Percentiles rank a stretch among this genome's conserved stretches.
Evolutionary conservation across 805 yeast species (phyloP).

Genomic region (Candida vartiovaarae): DNA sequence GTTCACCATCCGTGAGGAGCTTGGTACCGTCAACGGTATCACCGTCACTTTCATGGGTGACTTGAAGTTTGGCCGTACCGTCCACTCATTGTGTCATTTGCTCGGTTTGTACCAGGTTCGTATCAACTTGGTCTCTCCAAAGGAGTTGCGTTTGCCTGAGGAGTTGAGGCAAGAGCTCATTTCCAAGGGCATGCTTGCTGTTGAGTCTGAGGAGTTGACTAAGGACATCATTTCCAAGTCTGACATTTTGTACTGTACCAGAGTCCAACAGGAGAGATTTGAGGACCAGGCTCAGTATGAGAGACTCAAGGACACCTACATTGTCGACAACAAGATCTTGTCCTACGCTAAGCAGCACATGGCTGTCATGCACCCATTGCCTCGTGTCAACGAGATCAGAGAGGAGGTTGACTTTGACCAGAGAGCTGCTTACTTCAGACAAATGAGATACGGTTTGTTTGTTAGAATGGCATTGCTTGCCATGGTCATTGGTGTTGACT

Average conservation of each 20-base stretch:
- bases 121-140: slow-evolving; percentile 86
- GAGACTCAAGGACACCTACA: slow-evolving; percentile 82
- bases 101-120: slow-evolving; percentile 89
- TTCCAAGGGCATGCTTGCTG: slow-evolving; percentile 59
- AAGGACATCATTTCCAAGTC: slow-evolving; percentile 82
- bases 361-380: slow-evolving; percentile 99
- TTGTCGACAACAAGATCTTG: slow-evolving; percentile 87
- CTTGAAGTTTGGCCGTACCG: slow-evolving; percentile 96
- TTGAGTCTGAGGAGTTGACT: slow-evolving; percentile 72
- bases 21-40: slow-evolving; percentile 97
- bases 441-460: slow-evolving; percentile 96
- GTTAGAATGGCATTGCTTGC: slow-evolving; percentile 99
- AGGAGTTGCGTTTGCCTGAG: slow-evolving; percentile 78
- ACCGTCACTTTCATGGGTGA: slow-evolving; percentile 99
- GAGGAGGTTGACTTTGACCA: slow-evolving; percentile 99
- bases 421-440: slow-evolving; percentile 99
- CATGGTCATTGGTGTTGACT: slow-evolving; percentile 94
- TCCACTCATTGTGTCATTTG: slow-evolving; percentile 88
- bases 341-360: slow-evolving; percentile 94
- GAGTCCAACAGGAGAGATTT: slow-evolving; percentile 97
- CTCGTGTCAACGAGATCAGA: slow-evolving; percentile 92
- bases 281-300: slow-evolving; percentile 67
- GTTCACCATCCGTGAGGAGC: slow-evolving; percentile 97
- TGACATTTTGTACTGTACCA: slow-evolving; percentile 94
- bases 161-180: slow-evolving; percentile 60